Evolutionary conservation across 768 basidiomycete species (phyloP), one percentile per base, ranked within the genome.

Genomic region (Lanmaoa rubissima): DNA sequence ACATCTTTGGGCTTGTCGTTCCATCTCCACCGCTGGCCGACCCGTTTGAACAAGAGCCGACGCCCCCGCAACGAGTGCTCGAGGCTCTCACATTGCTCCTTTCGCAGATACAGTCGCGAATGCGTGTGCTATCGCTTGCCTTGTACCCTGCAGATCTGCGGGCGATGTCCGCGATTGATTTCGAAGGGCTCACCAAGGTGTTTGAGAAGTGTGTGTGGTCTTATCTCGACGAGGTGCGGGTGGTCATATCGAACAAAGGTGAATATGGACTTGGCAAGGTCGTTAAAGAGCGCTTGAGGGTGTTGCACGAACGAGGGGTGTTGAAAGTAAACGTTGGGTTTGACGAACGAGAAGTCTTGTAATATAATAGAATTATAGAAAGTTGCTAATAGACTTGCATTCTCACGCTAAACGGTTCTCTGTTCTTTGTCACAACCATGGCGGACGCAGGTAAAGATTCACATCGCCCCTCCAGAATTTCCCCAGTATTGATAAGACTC

Each of bases 361-460:
- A 56, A 45, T 52, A 28, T 24, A 24, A 24, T 24, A 8, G 28
- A 31, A 31, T 8, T 31, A 31, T 8, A 40, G 39, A 48, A 12
- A 38, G 2, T 24, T 17, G 19, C 40, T 40, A 55, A 49, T 58
- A 50, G 44, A 56, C 48, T 52, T 26, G 24, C 8, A n/a, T 69
- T 67, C 65, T 48, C 65, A 67, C 65, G 57, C 64, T 28, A 7
- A 13, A 17, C 36, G 8, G 1, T 2, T 34, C 36, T 10, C 17
- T 19, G 13, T 53, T 45, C 50, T 44, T 54, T 50, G 53, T 58
- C 16, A 4, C 61, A 57, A 68, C 66, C 59, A 85, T 85, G 84
- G 84, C 84, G 24, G 84, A 85, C 70, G 82, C 83, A 73, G 80
- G 82, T 69, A 66, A 74, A 21, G 48, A 57, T 31, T n/a, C 2